Conservation (phyloP, 2,329 filamentous ascomycete genomes). For the Diaporthe sp. region DNA sequence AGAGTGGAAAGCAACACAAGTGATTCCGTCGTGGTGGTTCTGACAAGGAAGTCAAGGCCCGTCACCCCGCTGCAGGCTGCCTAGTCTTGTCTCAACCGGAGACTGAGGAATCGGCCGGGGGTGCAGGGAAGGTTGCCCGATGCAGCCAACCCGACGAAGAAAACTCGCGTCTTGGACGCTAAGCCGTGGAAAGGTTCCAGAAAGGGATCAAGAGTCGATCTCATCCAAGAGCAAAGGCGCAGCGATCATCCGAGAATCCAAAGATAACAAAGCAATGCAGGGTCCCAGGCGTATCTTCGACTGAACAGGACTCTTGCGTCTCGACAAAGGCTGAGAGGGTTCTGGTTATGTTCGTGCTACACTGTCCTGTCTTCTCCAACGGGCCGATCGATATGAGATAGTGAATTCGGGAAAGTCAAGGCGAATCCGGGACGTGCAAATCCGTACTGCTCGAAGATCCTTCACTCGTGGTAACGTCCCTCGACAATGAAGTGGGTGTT, state of each 20-base stretch:
- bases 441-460: conserved; percentile 1
- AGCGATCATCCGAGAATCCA: conserved; percentile 7
- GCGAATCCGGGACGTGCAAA: neutral
- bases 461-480: conserved; percentile 1
- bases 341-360: neutral
- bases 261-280: conserved; percentile 27
- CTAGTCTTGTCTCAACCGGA: conserved; percentile 44
- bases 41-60: conserved; percentile 42
- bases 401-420: neutral
- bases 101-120: conserved; percentile 31
- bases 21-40: conserved; percentile 27
- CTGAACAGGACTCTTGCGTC: neutral
- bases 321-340: conserved; percentile 15
- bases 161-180: conserved; percentile 26
- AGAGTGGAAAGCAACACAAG: conserved; percentile 23
- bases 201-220: neutral
- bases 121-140: conserved; percentile 23
- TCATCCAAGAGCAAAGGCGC: neutral
- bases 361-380: neutral
- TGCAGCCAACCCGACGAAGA: conserved; percentile 21
- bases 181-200: conserved; percentile 2
- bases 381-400: neutral
- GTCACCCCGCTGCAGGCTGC: conserved; percentile 47
- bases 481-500: neutral
- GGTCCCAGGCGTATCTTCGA: conserved; percentile 22